Evolutionary conservation across 2,329 filamentous ascomycete species (phyloP).

Genomic region (Alternaria ethzedia): DNA sequence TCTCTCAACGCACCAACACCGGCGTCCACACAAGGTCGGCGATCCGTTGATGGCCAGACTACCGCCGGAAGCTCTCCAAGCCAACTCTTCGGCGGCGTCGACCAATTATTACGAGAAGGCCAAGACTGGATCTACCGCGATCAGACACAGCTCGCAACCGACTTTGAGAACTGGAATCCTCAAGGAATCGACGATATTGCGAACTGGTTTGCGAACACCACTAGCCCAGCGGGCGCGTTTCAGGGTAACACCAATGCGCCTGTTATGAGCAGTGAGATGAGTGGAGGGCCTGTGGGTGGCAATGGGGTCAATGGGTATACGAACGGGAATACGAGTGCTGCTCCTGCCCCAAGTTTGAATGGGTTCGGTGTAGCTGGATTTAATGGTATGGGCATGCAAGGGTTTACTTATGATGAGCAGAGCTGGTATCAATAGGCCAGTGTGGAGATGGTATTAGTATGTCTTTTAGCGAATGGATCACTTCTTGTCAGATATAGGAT

Average conservation of each 20-base stretch:
- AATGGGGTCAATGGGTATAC: constrained; percentile 12
- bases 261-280: constrained; percentile 14
- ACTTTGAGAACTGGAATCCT: constrained; percentile 67
- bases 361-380: constrained; percentile 9
- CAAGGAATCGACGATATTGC: constrained; percentile 39
- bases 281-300: constrained; percentile 26
- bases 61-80: constrained; percentile 52
- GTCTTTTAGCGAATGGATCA: neutral
- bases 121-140: constrained; percentile 69
- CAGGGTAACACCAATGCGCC: neutral
- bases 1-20: constrained; percentile 30
- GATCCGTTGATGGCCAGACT: constrained; percentile 35
- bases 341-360: neutral
- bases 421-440: constrained; percentile 29
- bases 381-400: constrained; percentile 21
- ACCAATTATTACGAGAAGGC: constrained; percentile 66
- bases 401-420: constrained; percentile 34
- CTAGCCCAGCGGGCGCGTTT: constrained; percentile 18
- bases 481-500: neutral
- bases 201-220: constrained; percentile 34
- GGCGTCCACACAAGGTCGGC: constrained; percentile 30
- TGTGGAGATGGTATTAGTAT: neutral
- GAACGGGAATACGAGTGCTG: constrained; percentile 15
- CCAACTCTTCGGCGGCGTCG: constrained; percentile 65
- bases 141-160: constrained; percentile 65